phyloP scores from a whole-genome alignment of 2,329 filamentous ascomycete genomes.

The Nothopassalora personata region DNA sequence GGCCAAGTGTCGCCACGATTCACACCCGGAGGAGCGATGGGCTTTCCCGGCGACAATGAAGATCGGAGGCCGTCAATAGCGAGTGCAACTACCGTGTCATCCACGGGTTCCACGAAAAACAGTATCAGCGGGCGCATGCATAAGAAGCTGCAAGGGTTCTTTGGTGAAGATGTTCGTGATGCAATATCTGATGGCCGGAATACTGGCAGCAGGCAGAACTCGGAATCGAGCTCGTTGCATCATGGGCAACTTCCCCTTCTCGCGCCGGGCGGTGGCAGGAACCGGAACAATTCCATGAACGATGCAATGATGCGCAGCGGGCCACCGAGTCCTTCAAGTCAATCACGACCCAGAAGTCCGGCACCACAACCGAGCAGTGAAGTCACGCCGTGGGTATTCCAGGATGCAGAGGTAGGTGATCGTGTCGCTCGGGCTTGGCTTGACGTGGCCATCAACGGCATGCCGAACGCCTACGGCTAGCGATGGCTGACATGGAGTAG shows the following conservation, averaged over 20 bases:
- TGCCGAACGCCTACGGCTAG: neutral
- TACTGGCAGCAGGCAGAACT: conserved; percentile 53
- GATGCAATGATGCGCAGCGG: conserved; percentile 51
- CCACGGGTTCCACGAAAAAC: conserved; percentile 67
- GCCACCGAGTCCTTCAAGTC: conserved; percentile 64
- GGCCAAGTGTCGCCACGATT: conserved; percentile 66
- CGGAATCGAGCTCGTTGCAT: conserved; percentile 48
- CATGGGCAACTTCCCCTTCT: conserved; percentile 48
- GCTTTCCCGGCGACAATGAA: conserved; percentile 56
- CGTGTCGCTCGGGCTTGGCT: neutral
- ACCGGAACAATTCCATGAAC: conserved; percentile 77
- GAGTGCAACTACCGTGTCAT: conserved; percentile 81
- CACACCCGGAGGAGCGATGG: conserved; percentile 50
- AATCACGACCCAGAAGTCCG: conserved; percentile 76
- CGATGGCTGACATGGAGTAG: conserved; percentile 17
- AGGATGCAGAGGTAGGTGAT: conserved; percentile 41
- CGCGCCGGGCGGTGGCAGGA: conserved; percentile 50
- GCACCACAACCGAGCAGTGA: conserved; percentile 55
- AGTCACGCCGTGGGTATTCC: conserved; percentile 95
- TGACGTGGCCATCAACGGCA: neutral
- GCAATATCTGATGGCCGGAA: conserved; percentile 35
- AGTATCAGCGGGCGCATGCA: conserved; percentile 64
- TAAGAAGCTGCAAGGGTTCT: conserved; percentile 85
- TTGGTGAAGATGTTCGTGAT: conserved; percentile 80
- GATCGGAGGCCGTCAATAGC: conserved; percentile 81